Conservation (phyloP, 768 basidiomycete species). For the Lentinula lateritia region DNA sequence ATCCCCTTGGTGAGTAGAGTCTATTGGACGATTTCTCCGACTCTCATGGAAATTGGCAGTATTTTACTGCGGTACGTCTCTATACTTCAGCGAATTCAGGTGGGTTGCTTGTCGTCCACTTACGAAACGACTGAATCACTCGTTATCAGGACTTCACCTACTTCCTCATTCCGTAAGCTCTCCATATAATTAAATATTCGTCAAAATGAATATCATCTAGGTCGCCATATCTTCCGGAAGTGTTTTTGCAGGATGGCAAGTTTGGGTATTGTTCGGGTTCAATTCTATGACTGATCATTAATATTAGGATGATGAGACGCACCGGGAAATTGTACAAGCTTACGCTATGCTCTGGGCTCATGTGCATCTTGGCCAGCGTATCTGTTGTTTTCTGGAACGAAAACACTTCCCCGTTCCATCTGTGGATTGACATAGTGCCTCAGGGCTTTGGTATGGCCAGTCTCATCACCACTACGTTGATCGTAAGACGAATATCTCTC, state of each 20-base stretch:
- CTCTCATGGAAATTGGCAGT: slow-evolving; percentile 35
- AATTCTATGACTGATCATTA: slow-evolving; percentile 3
- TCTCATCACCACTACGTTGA: slow-evolving; percentile 80
- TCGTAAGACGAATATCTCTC: slow-evolving; percentile 49
- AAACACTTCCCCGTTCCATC: slow-evolving; percentile 49
- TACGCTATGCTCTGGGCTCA: slow-evolving; percentile 57
- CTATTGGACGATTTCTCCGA: slow-evolving; percentile 6
- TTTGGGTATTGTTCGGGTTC: background rate
- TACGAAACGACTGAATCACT: background rate
- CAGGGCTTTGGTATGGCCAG: slow-evolving; percentile 83
- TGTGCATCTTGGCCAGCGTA: slow-evolving; percentile 54
- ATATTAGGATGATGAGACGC: slow-evolving; percentile 69
- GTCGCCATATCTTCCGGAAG: slow-evolving; percentile 80
- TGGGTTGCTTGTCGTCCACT: slow-evolving; percentile 24
- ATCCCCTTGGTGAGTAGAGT: slow-evolving; percentile 62
- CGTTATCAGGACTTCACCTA: slow-evolving; percentile 65
- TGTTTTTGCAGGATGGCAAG: slow-evolving; percentile 78
- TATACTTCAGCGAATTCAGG: slow-evolving; percentile 68
- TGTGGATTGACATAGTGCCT: slow-evolving; percentile 77
- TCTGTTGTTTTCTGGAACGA: slow-evolving; percentile 67
- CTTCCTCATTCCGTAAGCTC: slow-evolving; percentile 80
- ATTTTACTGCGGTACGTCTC: slow-evolving; percentile 78
- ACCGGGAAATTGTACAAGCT: slow-evolving; percentile 75
- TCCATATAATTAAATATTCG: slow-evolving; percentile 10
- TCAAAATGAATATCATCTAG: slow-evolving; percentile 31